Conservation (phyloP, 2,329 filamentous ascomycete genomes). For the Thermothelomyces thermophilus region DNA sequence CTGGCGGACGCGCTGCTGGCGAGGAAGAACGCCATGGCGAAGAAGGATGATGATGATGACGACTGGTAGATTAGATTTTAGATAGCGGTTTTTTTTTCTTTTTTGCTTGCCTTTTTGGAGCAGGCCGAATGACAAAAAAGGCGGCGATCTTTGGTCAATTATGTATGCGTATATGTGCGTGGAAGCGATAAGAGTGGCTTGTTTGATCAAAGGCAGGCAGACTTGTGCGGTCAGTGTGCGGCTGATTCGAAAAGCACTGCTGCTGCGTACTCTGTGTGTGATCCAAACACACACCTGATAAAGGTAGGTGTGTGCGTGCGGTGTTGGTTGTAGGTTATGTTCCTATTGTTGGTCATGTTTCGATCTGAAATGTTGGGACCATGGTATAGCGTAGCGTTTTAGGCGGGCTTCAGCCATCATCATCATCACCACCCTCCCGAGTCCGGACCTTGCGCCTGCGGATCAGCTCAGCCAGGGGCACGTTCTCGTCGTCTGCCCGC, state of each 20-base stretch:
- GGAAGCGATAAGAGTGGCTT: too few species aligned
- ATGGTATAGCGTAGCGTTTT: too few species aligned
- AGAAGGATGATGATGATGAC: slow-evolving; percentile 63
- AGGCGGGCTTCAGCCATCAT: slow-evolving; percentile 13
- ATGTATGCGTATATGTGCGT: too few species aligned
- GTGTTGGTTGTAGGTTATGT: not conserved
- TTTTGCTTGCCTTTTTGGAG: not conserved
- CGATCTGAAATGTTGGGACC: too few species aligned
- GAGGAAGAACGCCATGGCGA: slow-evolving; percentile 69
- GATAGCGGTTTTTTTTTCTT: not conserved
- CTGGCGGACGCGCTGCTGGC: slow-evolving; percentile 73
- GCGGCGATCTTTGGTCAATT: slow-evolving; percentile 2
- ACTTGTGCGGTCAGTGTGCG: too few species aligned
- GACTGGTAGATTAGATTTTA: slow-evolving; percentile 49
- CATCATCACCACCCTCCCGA: slow-evolving; percentile 22
- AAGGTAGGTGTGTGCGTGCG: too few species aligned
- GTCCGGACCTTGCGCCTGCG: slow-evolving; percentile 37
- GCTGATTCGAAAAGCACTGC: too few species aligned
- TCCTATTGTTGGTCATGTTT: not conserved
- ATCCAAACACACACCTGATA: too few species aligned
- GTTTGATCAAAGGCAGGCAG: too few species aligned
- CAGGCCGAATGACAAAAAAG: not conserved
- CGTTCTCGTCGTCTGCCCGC: slow-evolving; percentile 44
- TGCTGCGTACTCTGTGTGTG: too few species aligned
- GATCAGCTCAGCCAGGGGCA: slow-evolving; percentile 64